Evolutionary conservation across 2,329 filamentous ascomycete genomes (phyloP), one percentile per base, ranked within the genome.

Genomic region (Fusarium pininemorale): DNA sequence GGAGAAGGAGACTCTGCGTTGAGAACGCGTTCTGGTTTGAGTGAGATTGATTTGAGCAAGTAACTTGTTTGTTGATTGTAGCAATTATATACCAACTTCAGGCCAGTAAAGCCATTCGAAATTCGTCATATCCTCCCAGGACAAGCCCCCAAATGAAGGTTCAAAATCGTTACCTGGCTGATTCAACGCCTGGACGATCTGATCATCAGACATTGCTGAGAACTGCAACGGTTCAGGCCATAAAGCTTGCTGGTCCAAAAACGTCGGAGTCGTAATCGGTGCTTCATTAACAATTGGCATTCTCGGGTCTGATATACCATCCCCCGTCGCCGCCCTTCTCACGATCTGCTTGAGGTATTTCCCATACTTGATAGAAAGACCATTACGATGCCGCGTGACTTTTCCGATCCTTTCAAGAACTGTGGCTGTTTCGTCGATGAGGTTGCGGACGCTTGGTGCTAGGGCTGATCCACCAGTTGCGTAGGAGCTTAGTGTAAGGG

Each of bases 321-420:
- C 70, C 14, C 72, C 65, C 0, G 65, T 78, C 9, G 77, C 80
- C 2, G 84, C 84, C 45, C 84, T 82, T 41, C 81, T 81, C 9
- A 86, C 83, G 41, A 87, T 84, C 50, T 84, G 82, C 44, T 83
- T 82, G 12, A 87, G 76, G 35, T 87, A 86, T 42, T 83, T 84
- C 1, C 85, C 85, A 48, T 87, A 86, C n/a, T 86, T 75, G 1
- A 83, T 80, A 0, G 91, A 93, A 4, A 92, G 86, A 0, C 92
- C 92, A 63, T 92, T 91, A 9, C 92, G 85, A 77, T 94, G 92
- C 28, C 85, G 83, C 0, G 92, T 92, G 1, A 88, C 87, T 18
- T 86, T 89, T 11, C 92, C 92, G 41, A 94, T 91, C 30, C 92
- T 88, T 76, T 93, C 91, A 9, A 94, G 82, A 0, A 93, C 91